Evolutionary conservation across 208 protist species (phyloP), one percentile per base, ranked within the genome.

Genomic region (Trypanosoma congolense): DNA sequence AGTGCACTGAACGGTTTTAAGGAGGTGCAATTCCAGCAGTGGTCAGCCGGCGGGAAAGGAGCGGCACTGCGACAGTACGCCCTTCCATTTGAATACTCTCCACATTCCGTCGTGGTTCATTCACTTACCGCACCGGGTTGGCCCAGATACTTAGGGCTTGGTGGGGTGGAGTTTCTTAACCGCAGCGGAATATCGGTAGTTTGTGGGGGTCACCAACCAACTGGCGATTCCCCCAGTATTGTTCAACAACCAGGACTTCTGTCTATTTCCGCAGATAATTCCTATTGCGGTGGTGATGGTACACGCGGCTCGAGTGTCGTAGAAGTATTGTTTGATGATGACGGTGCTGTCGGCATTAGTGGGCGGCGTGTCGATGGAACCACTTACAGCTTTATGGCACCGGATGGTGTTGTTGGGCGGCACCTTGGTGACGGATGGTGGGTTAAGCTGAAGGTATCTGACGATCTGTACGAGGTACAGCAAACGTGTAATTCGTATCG

Each of bases 221-320:
- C 66, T 16, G 90, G 90, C 25, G 87, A 96, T 60, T 73, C 68
- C 8, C 86, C 90, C 0, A 65, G 71, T 1, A 56, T 93, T 44
- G 75, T 93, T 22, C 73, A 70, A 6, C 79, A 90, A 58, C 83
- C 83, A 18, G 75, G 77, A 29, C 65, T 93, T 29, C 19, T 70
- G n/a, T 72, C 80, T 45, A 46, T 92, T 24, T 65, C 61, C 9
- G 83, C 81, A 0, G 89, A 96, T 61, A 96, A 83, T 65, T 93
- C 85, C 1, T 92, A 92, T 68, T 89, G 75, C 57, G 76, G 75
- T 19, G 54, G 64, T 16, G 74, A 56, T 46, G 53, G 63, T 12
- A 55, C 56, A 45, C 86, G 86, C 40, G 86, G 79, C 9, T 40
- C 46, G 3, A 77, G 80, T 2, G 77, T 88, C 38, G 50, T 70